phyloP scores from a whole-genome alignment of 768 basidiomycete species.

The Agaricus subrufescens region DNA sequence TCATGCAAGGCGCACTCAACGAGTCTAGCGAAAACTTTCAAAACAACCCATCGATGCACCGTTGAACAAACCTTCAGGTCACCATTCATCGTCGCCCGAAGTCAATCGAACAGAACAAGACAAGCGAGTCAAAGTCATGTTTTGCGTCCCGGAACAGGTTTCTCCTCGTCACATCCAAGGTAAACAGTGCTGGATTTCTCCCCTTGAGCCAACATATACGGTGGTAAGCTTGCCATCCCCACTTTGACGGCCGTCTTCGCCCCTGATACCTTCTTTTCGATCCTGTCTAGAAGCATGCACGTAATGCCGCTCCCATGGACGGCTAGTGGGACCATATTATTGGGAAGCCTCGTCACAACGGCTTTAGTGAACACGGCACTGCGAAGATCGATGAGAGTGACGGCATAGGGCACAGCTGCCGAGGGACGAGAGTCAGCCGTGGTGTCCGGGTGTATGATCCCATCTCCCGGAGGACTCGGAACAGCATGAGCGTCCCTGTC shows the following conservation, averaged over 20 bases:
- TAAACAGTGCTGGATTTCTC: not conserved
- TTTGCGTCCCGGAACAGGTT: no score
- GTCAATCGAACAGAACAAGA: no score
- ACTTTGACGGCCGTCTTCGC: conserved; percentile 8
- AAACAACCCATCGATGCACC: no score
- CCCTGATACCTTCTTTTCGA: not conserved
- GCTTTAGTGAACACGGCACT: conserved; percentile 4
- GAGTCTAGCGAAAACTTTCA: no score
- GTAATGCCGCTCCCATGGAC: conserved; percentile 18
- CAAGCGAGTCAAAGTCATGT: no score
- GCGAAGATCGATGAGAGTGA: conserved; percentile 6
- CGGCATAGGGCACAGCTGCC: not conserved
- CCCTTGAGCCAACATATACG: conserved; percentile 14
- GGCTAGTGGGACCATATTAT: conserved; percentile 12
- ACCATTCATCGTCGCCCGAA: no score
- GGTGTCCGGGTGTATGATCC: no score
- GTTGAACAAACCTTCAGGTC: no score
- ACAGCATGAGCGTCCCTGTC: not conserved
- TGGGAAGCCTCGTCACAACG: conserved; percentile 6
- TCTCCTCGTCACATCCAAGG: not conserved
- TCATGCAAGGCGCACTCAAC: no score
- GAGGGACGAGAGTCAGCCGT: no score
- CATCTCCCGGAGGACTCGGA: no score
- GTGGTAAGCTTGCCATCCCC: conserved; percentile 18
- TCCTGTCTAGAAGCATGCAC: conserved; percentile 17